phyloP scores from a whole-genome alignment of 208 protist genomes.

The Wallacemonas collosoma region DNA sequence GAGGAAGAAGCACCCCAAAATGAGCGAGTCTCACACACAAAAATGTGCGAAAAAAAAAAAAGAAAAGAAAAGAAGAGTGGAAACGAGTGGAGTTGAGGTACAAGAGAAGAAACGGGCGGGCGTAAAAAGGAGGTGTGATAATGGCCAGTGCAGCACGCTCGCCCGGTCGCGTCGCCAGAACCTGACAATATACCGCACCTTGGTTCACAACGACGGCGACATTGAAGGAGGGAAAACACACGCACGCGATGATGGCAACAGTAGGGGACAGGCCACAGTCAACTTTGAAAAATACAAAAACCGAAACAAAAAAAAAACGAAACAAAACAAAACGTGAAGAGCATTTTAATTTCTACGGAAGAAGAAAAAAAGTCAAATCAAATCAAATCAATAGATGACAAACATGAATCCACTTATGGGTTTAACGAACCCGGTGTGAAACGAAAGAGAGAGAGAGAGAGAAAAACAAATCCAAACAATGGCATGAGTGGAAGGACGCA shows the following conservation, averaged over 20 bases:
- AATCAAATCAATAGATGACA: neutral
- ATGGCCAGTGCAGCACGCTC: no score
- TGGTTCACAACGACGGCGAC: no score
- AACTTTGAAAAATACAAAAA: no score
- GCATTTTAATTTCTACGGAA: slow-evolving; percentile 10
- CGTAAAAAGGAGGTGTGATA: neutral
- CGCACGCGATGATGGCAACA: neutral
- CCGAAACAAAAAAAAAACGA: slow-evolving; percentile 19
- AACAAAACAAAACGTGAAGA: slow-evolving; percentile 9
- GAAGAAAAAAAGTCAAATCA: neutral
- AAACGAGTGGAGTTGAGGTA: neutral
- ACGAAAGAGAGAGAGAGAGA: slow-evolving; percentile 15
- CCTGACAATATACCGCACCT: no score
- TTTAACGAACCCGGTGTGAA: slow-evolving; percentile 1
- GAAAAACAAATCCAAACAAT: slow-evolving; percentile 12
- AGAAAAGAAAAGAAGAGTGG: slow-evolving; percentile 10
- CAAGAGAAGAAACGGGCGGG: neutral
- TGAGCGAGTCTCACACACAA: neutral
- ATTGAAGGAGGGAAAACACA: slow-evolving; percentile 2
- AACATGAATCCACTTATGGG: slow-evolving; percentile 18
- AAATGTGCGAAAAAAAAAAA: slow-evolving; percentile 4
- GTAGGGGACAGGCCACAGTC: neutral
- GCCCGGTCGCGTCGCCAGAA: no score
- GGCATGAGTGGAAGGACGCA: no score
- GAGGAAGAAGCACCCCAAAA: no score